Evolutionary conservation across 1,284 basidiomycete genomes (phyloP).

Genomic region (Serendipita sp.): DNA sequence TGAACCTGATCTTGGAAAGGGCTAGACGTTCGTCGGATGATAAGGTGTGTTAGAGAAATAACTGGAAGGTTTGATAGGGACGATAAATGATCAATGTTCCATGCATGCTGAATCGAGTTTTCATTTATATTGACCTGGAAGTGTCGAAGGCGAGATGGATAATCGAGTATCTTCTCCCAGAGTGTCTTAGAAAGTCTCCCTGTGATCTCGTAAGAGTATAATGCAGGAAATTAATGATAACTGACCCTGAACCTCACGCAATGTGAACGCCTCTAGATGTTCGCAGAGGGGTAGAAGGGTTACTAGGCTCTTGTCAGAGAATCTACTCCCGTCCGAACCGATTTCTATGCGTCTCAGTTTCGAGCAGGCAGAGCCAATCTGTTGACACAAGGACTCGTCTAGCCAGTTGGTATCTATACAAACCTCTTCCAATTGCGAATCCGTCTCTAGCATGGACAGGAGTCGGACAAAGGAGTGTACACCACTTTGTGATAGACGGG

Average conservation of each 20-base stretch:
- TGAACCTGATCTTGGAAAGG: constrained; percentile 17
- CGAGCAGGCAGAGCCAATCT: constrained; percentile 21
- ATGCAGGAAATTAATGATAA: constrained; percentile 3
- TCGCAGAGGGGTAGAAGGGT: constrained; percentile 24
- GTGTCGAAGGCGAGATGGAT: constrained; percentile 18
- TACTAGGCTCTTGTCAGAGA: constrained; percentile 23
- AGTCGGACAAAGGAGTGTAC: constrained; percentile 20
- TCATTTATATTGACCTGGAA: constrained; percentile 23
- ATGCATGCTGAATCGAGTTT: constrained; percentile 25
- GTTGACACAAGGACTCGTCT: constrained; percentile 25
- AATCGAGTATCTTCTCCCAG: constrained; percentile 22
- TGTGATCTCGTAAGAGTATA: constrained; percentile 10
- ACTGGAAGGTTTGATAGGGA: constrained; percentile 23
- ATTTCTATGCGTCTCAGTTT: constrained; percentile 20
- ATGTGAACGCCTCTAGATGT: constrained; percentile 20
- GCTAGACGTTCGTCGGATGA: constrained; percentile 19
- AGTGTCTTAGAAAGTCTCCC: constrained; percentile 25
- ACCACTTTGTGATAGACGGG: constrained; percentile 25
- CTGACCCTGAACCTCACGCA: constrained; percentile 27
- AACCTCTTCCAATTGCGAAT: constrained; percentile 21
- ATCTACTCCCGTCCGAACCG: constrained; percentile 25
- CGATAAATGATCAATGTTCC: constrained; percentile 26
- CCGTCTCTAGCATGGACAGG: constrained; percentile 18
- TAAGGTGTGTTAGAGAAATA: constrained; percentile 17
- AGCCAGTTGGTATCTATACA: constrained; percentile 26